These are phyloP conservation scores for Trypanosoma platydactyli DNA, from an alignment of 208 protist genomes.

Conservation along the genomic window DNA sequence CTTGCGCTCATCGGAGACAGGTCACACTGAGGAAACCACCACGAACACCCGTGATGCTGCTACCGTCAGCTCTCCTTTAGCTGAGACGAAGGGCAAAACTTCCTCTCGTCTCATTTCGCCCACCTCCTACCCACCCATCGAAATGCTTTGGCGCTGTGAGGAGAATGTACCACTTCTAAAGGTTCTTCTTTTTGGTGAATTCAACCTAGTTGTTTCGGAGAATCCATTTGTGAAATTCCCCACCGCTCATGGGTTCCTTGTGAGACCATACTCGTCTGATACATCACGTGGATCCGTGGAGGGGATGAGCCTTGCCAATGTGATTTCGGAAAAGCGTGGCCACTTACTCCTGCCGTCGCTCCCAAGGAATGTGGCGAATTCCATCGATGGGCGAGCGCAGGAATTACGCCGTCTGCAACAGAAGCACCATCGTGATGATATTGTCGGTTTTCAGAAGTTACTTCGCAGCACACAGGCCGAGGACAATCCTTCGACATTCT, in stretches of 20 bases:
- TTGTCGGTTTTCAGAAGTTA: slow-evolving; percentile 57
- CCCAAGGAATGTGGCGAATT: slow-evolving; percentile 43
- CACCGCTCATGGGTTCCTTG: slow-evolving; percentile 63
- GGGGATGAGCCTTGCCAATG: slow-evolving; percentile 52
- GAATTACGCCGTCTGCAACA: slow-evolving; percentile 78
- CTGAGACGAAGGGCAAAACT: not conserved
- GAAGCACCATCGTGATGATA: slow-evolving; percentile 79
- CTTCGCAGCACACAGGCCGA: slow-evolving; percentile 40
- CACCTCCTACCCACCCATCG: slow-evolving; percentile 62
- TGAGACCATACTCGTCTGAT: slow-evolving; percentile 46
- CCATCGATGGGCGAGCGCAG: slow-evolving; percentile 62
- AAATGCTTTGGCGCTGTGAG: slow-evolving; percentile 72
- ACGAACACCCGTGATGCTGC: not conserved
- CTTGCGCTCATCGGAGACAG: slow-evolving; percentile 4
- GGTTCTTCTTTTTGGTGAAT: slow-evolving; percentile 85
- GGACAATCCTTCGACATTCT: slow-evolving; percentile 53
- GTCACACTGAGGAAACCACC: not conserved
- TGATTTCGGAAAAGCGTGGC: slow-evolving; percentile 73
- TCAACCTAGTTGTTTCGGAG: slow-evolving; percentile 82
- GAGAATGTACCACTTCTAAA: slow-evolving; percentile 75
- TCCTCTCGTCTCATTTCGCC: slow-evolving; percentile 6
- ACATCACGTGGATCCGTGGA: slow-evolving; percentile 17
- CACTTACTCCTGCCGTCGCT: slow-evolving; percentile 52
- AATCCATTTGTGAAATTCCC: slow-evolving; percentile 85
- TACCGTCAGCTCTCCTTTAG: not conserved